A percentile compares a stretch with the other conserved stretches of the same genome.
Conservation (phyloP, 176 grass and related monocot species). For the Neostapfia colusana region DNA sequence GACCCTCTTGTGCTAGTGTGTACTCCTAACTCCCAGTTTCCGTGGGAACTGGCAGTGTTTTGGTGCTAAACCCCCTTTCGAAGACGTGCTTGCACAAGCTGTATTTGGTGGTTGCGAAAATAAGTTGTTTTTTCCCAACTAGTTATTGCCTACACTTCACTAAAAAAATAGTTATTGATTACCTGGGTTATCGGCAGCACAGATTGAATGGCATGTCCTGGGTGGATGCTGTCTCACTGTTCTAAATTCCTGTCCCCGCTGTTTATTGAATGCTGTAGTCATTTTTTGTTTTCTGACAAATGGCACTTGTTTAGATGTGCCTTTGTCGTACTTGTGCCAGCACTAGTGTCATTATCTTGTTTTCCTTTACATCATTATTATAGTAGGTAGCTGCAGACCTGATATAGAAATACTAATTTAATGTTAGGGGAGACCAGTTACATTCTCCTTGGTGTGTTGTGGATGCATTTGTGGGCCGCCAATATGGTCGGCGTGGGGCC, state of each 20-base stretch:
- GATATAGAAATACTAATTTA: neutral
- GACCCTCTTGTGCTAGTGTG: no score
- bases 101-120: conserved; percentile 6
- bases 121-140: conserved; percentile 10
- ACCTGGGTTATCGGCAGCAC: neutral
- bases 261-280: conserved; percentile 3
- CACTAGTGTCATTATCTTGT: conserved; percentile 3
- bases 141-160: neutral
- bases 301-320: conserved; percentile 7
- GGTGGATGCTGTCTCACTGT: neutral
- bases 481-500: no score
- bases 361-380: conserved; percentile 19
- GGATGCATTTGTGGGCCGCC: no score
- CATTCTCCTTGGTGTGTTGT: conserved; percentile 15
- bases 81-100: neutral
- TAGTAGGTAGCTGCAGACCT: conserved; percentile 3
- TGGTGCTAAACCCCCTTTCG: neutral
- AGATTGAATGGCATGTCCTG: conserved; percentile 8
- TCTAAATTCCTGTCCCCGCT: conserved; percentile 13
- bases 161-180: neutral
- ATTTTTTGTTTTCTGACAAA: conserved; percentile 1
- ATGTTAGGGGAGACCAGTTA: neutral
- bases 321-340: conserved; percentile 10
- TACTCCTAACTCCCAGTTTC: neutral
- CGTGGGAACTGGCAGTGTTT: conserved; percentile 1